Evolutionary conservation across 1,139 yeast species (phyloP).

Genomic region (Candida sanyaensis): DNA sequence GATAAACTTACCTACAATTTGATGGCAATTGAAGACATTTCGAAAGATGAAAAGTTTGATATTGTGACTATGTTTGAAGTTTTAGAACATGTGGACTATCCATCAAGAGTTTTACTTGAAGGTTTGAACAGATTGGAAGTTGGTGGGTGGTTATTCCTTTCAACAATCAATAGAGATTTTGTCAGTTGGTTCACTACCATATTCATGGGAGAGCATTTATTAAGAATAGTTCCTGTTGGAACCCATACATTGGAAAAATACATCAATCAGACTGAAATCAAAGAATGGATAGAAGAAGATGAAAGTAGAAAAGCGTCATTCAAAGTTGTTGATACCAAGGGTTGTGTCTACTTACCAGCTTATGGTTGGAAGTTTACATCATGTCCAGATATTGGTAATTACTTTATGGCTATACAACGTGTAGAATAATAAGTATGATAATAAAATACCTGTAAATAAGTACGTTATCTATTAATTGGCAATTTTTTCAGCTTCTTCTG

Average conservation of each 20-base stretch:
- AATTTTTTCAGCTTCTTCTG: conserved; percentile 49
- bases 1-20: conserved; percentile 59
- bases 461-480: conserved; percentile 30
- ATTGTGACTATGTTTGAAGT: conserved; percentile 90
- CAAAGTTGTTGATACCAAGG: conserved; percentile 66
- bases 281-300: conserved; percentile 56
- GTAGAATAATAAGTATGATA: conserved; percentile 12
- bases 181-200: conserved; percentile 95
- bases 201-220: conserved; percentile 79
- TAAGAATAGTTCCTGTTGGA: conserved; percentile 84
- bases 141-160: conserved; percentile 83
- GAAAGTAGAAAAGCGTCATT: conserved; percentile 41
- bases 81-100: conserved; percentile 90
- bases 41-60: conserved; percentile 55
- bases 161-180: conserved; percentile 89
- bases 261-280: conserved; percentile 73
- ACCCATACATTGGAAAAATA: conserved; percentile 89
- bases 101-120: conserved; percentile 66
- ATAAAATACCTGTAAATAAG: conserved; percentile 1
- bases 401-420: conserved; percentile 78
- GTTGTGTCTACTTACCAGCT: conserved; percentile 81
- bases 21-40: conserved; percentile 60
- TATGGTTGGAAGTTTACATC: conserved; percentile 80
- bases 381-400: conserved; percentile 70
- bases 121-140: conserved; percentile 70